These are phyloP conservation scores for Spergularia marina DNA, from an alignment of 148 eudicot genomes.

Conservation along the genomic window DNA sequence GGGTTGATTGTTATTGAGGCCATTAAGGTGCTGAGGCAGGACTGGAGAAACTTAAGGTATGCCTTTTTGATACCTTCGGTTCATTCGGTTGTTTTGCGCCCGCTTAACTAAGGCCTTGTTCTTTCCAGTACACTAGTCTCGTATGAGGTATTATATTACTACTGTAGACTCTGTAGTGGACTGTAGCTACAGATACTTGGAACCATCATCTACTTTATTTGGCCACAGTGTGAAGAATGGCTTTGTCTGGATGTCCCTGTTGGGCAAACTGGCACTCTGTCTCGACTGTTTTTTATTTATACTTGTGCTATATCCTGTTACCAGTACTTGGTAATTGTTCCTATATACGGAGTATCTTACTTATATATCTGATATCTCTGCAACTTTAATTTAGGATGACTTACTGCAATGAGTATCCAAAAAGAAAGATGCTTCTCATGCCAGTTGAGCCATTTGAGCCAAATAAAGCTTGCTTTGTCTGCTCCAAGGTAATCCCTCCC, in stretches of 20 bases:
- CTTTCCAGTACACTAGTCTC: neutral
- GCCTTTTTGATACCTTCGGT: neutral
- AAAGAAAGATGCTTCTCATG: conserved; percentile 93
- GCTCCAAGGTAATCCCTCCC: conserved; percentile 59
- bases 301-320: neutral
- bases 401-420: conserved; percentile 77
- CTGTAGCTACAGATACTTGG: no score
- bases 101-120: neutral
- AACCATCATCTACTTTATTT: neutral
- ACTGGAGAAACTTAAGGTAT: conserved; percentile 60
- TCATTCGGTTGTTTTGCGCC: neutral
- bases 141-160: no score
- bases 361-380: neutral
- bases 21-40: conserved; percentile 80
- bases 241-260: neutral
- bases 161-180: no score
- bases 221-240: neutral
- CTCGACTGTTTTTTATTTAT: neutral
- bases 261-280: neutral
- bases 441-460: conserved; percentile 94
- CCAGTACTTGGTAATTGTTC: neutral
- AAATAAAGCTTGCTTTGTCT: conserved; percentile 80
- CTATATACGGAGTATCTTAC: neutral
- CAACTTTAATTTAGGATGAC: conserved; percentile 64
- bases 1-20: conserved; percentile 96